Evolutionary conservation across 768 basidiomycete species (phyloP).

Genomic region (Gloeostereum incarnatum): DNA sequence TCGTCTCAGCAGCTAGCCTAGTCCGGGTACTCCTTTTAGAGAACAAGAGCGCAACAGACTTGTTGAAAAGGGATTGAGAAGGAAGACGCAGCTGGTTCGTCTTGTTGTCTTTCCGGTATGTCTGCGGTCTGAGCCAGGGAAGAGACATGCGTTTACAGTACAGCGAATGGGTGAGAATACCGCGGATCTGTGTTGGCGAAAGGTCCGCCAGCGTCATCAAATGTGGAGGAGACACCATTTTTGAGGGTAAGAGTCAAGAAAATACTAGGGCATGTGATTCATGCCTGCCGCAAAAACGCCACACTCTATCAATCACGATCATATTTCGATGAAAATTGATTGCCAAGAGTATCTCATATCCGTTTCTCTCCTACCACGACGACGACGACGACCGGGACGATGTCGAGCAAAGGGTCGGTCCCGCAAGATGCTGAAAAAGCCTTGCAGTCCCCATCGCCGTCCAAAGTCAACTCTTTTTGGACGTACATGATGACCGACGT

Average conservation of each 20-base stretch:
- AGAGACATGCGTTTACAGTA: slow-evolving; percentile 49
- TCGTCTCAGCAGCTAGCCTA: slow-evolving; percentile 80
- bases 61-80: slow-evolving; percentile 68
- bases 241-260: too few species aligned
- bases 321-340: too few species aligned
- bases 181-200: slow-evolving; percentile 59
- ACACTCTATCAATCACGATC: too few species aligned
- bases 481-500: slow-evolving; percentile 34
- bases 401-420: too few species aligned
- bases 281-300: too few species aligned
- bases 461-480: slow-evolving; percentile 19
- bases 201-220: slow-evolving; percentile 89
- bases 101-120: slow-evolving; percentile 19
- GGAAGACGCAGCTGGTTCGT: slow-evolving; percentile 41
- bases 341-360: too few species aligned
- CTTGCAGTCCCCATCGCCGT: too few species aligned
- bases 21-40: slow-evolving; percentile 93
- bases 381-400: too few species aligned
- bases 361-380: too few species aligned
- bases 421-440: too few species aligned
- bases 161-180: slow-evolving; percentile 55
- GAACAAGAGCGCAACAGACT: slow-evolving; percentile 85
- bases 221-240: slow-evolving; percentile 48
- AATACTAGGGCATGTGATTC: too few species aligned
- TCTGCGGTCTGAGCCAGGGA: slow-evolving; percentile 60